A percentile compares a stretch with the other conserved stretches of the same genome.
Conservation (phyloP, 768 basidiomycete genomes). For the Agrocybe praecox region DNA sequence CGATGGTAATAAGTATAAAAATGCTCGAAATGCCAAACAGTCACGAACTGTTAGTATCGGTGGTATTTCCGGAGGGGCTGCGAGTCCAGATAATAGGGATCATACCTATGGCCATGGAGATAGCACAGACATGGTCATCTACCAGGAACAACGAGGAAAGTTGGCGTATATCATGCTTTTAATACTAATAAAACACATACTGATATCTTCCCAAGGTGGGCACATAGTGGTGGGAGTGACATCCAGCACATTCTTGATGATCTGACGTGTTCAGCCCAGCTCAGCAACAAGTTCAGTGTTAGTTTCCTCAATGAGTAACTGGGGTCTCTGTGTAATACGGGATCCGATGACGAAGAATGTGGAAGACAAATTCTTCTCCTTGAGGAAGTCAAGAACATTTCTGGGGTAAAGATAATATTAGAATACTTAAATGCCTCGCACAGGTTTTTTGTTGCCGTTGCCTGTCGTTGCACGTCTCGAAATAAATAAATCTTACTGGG, state of each 20-base stretch:
- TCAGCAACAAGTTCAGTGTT: constrained; percentile 90
- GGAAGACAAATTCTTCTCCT: constrained; percentile 59
- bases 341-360: constrained; percentile 94
- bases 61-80: constrained; percentile 51
- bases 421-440: constrained; percentile 1
- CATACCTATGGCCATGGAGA: constrained; percentile 89
- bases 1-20: too few species aligned
- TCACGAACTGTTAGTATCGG: constrained; percentile 69
- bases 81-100: constrained; percentile 89
- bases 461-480: neutral
- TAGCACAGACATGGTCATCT: constrained; percentile 94
- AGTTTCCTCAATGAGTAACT: constrained; percentile 75
- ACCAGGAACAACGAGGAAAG: neutral
- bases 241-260: constrained; percentile 74
- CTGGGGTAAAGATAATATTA: constrained; percentile 32
- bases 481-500: constrained; percentile 44
- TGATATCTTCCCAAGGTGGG: constrained; percentile 82
- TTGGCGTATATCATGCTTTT: neutral
- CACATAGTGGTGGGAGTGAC: constrained; percentile 80
- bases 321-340: constrained; percentile 77
- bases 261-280: constrained; percentile 88
- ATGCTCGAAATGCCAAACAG: too few species aligned
- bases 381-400: constrained; percentile 72
- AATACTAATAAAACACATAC: constrained; percentile 27
- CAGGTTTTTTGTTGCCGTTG: too few species aligned